phyloP scores from a whole-genome alignment of 2,329 filamentous ascomycete species.

The Onygenales sp. region DNA sequence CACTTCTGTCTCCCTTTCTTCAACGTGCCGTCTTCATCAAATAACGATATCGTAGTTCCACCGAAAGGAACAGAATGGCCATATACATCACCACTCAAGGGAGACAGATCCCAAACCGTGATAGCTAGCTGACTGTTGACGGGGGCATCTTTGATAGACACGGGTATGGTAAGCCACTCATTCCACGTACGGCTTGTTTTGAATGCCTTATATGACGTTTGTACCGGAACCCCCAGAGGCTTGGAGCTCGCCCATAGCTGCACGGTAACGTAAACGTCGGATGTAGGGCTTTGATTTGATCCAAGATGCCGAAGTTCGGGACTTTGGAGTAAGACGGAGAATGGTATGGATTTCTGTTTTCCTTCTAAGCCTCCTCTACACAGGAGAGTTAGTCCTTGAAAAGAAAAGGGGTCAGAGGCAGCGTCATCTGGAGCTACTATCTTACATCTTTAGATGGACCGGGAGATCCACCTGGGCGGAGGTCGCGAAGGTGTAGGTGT shows the following conservation, averaged over 20 bases:
- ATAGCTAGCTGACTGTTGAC: constrained; percentile 77
- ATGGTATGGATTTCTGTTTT: constrained; percentile 62
- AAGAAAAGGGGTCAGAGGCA: neutral
- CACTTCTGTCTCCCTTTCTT: constrained; percentile 92
- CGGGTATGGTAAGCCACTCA: constrained; percentile 85
- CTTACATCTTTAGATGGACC: constrained; percentile 55
- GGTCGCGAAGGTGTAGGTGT: constrained; percentile 90
- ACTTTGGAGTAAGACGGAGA: constrained; percentile 67
- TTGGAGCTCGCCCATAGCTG: constrained; percentile 97
- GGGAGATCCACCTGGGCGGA: constrained; percentile 75
- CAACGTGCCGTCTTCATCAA: constrained; percentile 82
- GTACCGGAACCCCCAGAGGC: constrained; percentile 79
- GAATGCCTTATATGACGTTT: constrained; percentile 89
- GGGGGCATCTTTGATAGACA: constrained; percentile 74
- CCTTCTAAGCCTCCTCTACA: constrained; percentile 66
- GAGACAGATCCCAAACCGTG: constrained; percentile 90
- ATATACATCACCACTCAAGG: constrained; percentile 60
- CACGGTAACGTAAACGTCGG: constrained; percentile 84
- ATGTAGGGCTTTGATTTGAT: constrained; percentile 71
- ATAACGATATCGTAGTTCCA: constrained; percentile 84
- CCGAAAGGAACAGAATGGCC: constrained; percentile 84
- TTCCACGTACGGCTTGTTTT: constrained; percentile 70
- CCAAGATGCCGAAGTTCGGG: constrained; percentile 79
- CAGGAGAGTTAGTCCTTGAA: neutral
- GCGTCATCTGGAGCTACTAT: constrained; percentile 13